Evolutionary conservation across 306 rosid species (phyloP).

Genomic region (Dryas drummondii): DNA sequence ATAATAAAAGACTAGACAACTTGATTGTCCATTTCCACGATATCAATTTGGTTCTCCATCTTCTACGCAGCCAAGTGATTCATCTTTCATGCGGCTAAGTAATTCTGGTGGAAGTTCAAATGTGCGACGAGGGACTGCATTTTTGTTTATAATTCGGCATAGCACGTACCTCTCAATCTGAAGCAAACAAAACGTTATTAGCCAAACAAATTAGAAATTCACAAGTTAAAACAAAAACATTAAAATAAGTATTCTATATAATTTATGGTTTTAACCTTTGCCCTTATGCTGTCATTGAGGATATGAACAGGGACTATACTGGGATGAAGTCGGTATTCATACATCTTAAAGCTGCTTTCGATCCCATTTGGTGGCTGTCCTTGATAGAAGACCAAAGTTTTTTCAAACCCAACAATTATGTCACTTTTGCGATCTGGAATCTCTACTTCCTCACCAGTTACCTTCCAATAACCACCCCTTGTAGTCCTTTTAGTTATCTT

Average conservation of each 20-base stretch:
- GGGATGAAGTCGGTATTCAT: slow-evolving; percentile 10
- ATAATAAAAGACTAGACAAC: too few species aligned
- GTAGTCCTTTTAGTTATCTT: background rate
- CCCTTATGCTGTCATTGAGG: slow-evolving; percentile 2
- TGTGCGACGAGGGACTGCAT: too few species aligned
- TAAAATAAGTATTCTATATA: background rate
- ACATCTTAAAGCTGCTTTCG: background rate
- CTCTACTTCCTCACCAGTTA: background rate
- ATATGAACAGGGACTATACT: slow-evolving; percentile 8
- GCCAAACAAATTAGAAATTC: background rate
- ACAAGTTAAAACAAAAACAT: background rate
- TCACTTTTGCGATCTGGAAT: background rate
- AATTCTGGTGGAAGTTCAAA: background rate
- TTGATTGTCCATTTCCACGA: background rate
- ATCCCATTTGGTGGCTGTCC: background rate
- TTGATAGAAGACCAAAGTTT: background rate
- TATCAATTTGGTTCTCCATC: background rate
- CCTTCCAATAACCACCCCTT: slow-evolving; percentile 14
- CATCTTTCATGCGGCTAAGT: background rate
- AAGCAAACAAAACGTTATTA: background rate
- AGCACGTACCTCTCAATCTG: slow-evolving; percentile 16
- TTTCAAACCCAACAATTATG: background rate
- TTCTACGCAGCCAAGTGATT: background rate
- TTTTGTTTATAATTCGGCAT: slow-evolving; percentile 3
- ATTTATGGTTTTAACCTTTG: background rate